phyloP scores from a whole-genome alignment of 75 land plant species.

The Picea sitchensis region DNA sequence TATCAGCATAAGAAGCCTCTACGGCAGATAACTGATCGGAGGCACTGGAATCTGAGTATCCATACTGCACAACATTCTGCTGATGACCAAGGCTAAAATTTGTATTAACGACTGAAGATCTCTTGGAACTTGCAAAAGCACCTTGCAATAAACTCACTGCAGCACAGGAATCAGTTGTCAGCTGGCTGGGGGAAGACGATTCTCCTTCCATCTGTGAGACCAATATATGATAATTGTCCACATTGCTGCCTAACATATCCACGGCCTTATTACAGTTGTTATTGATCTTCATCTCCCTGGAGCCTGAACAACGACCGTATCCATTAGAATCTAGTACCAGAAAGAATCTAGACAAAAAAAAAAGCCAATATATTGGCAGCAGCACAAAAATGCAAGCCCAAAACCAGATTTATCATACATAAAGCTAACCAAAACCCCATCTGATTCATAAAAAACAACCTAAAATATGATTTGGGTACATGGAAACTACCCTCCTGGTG shows the following conservation, averaged over 20 bases:
- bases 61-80: neutral
- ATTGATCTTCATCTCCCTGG: neutral
- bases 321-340: neutral
- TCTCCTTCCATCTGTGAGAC: conserved; percentile 4
- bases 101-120: neutral
- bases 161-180: conserved; percentile 11
- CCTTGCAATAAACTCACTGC: neutral
- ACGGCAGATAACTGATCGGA: neutral
- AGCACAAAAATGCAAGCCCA: neutral
- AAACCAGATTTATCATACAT: neutral
- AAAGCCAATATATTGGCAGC: too few species aligned
- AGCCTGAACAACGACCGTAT: neutral
- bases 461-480: neutral
- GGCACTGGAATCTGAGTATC: neutral
- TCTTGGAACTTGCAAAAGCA: neutral
- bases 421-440: neutral
- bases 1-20: conserved; percentile 3
- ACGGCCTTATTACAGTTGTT: neutral
- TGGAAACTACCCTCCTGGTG: neutral
- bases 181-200: conserved; percentile 7
- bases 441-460: neutral
- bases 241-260: neutral
- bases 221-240: conserved; percentile 3
- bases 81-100: neutral
- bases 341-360: neutral